phyloP scores from a whole-genome alignment of 768 basidiomycete species.

The Suillus cothurnatus region DNA sequence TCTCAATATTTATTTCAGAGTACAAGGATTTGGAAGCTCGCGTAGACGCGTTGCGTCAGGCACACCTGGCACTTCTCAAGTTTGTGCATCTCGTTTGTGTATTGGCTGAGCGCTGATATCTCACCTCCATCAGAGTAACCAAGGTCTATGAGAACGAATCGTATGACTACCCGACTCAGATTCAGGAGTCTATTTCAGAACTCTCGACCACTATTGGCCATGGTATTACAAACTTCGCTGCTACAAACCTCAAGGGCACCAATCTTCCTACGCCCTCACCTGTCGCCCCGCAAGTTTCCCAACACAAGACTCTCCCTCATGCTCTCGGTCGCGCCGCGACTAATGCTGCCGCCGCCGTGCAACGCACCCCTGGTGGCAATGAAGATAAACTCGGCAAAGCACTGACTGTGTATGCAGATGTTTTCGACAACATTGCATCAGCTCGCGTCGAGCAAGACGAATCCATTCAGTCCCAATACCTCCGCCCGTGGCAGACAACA shows the following conservation, averaged over 20 bases:
- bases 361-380: slow-evolving; percentile 44
- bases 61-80: slow-evolving; percentile 81
- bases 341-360: slow-evolving; percentile 52
- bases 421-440: slow-evolving; percentile 81
- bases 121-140: slow-evolving; percentile 58
- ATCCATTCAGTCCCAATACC: slow-evolving; percentile 63
- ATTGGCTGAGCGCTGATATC: slow-evolving; percentile 1
- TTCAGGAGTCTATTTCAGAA: slow-evolving; percentile 81
- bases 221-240: slow-evolving; percentile 82
- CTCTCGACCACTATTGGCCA: slow-evolving; percentile 70
- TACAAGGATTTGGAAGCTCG: slow-evolving; percentile 95
- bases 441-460: slow-evolving; percentile 84
- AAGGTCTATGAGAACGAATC: slow-evolving; percentile 87
- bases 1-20: slow-evolving; percentile 49
- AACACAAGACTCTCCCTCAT: slow-evolving; percentile 97
- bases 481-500: slow-evolving; percentile 88
- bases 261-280: slow-evolving; percentile 75
- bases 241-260: slow-evolving; percentile 86
- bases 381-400: slow-evolving; percentile 78
- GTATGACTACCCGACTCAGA: slow-evolving; percentile 88
- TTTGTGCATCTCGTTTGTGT: slow-evolving; percentile 26
- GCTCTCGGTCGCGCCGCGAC: slow-evolving; percentile 85
- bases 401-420: slow-evolving; percentile 74
- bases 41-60: slow-evolving; percentile 86
- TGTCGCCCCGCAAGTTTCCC: slow-evolving; percentile 52